Evolutionary conservation across 179 eudicot genomes (phyloP).

Genomic region (Nepenthes alata): DNA sequence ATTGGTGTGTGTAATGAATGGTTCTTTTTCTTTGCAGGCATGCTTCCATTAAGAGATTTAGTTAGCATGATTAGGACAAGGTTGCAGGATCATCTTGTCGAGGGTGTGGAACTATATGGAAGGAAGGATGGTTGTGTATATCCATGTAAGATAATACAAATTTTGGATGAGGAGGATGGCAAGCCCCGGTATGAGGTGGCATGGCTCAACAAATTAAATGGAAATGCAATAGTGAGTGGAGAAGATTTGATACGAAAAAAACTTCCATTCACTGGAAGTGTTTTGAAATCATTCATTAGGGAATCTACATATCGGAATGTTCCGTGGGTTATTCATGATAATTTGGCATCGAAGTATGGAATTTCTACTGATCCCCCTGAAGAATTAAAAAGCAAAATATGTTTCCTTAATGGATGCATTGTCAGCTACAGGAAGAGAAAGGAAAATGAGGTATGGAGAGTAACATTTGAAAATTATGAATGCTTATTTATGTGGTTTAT

Average conservation of each 20-base stretch:
- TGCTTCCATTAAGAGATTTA: conserved; percentile 71
- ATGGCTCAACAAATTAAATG: conserved; percentile 69
- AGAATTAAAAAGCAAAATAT: conserved; percentile 36
- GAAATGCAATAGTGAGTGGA: conserved; percentile 41
- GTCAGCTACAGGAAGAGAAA: conserved; percentile 55
- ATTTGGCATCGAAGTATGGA: conserved; percentile 63
- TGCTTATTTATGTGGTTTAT: neutral
- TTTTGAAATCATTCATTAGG: conserved; percentile 74
- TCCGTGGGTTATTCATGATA: conserved; percentile 89
- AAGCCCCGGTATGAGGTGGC: conserved; percentile 55
- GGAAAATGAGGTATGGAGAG: conserved; percentile 33
- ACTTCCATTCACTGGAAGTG: conserved; percentile 65
- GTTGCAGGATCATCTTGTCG: conserved; percentile 51
- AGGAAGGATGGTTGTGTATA: conserved; percentile 49
- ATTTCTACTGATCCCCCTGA: conserved; percentile 73
- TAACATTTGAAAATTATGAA: conserved; percentile 1
- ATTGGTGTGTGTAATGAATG: conserved; percentile 3
- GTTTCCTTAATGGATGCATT: conserved; percentile 44
- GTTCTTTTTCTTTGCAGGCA: conserved; percentile 39
- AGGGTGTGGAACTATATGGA: conserved; percentile 65
- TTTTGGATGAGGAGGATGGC: conserved; percentile 47
- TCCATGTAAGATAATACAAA: conserved; percentile 62
- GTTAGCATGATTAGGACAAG: conserved; percentile 46
- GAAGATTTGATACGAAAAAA: conserved; percentile 64
- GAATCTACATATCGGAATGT: conserved; percentile 76